Conservation (phyloP, 2,329 filamentous ascomycete genomes). For the Arthrobotrys iridis region DNA sequence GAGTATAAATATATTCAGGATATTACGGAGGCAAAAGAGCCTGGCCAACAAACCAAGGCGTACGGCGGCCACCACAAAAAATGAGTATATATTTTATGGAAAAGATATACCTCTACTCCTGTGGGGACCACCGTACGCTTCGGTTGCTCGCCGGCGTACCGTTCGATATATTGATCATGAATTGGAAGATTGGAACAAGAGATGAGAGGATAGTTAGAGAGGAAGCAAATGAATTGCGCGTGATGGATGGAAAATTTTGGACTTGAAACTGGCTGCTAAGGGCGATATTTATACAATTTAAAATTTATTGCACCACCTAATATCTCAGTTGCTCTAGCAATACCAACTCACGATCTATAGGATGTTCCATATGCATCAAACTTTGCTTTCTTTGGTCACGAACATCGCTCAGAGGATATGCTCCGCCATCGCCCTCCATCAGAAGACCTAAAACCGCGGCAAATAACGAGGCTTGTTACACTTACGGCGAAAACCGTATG, state of each 20-base stretch:
- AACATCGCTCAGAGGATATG: neutral
- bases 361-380: neutral
- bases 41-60: slow-evolving; percentile 38
- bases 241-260: slow-evolving; percentile 8
- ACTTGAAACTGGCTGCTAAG: neutral
- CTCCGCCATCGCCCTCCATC: neutral
- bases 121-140: slow-evolving; percentile 54
- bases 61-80: slow-evolving; percentile 49
- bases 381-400: neutral
- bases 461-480: neutral
- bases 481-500: slow-evolving; percentile 3
- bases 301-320: neutral
- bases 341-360: neutral
- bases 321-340: neutral
- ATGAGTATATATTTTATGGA: slow-evolving; percentile 52
- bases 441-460: slow-evolving; percentile 17
- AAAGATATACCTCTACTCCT: slow-evolving; percentile 55
- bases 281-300: slow-evolving; percentile 34
- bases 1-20: neutral
- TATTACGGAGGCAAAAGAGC: neutral
- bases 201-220: neutral
- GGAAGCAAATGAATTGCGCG: neutral
- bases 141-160: slow-evolving; percentile 14
- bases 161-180: neutral
- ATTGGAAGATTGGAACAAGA: neutral